Percentiles rank a stretch among this genome's conserved stretches.
Conservation (phyloP, 2,329 filamentous ascomycete species). For the Penicillium sp. region DNA sequence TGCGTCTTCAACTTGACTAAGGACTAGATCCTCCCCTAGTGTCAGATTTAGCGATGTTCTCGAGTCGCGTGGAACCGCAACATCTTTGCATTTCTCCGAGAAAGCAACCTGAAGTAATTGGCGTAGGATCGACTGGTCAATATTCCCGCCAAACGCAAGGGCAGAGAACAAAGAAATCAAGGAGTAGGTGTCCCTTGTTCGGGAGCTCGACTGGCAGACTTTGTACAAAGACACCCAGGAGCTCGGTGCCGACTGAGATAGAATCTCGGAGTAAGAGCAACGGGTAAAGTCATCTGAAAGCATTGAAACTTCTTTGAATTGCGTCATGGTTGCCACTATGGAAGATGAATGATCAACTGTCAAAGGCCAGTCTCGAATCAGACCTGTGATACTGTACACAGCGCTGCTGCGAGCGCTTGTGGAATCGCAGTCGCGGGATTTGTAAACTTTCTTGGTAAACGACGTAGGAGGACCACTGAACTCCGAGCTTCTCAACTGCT, state of each 20-base stretch:
- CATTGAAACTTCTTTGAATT: not conserved
- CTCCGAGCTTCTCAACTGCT: not conserved
- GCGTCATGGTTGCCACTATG: not conserved
- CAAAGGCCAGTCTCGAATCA: not conserved
- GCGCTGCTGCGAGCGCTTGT: not conserved
- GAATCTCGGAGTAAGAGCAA: not conserved
- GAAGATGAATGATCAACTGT: not conserved
- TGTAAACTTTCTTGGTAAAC: not conserved
- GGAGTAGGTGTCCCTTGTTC: not conserved
- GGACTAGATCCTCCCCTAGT: not conserved
- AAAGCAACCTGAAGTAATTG: not conserved
- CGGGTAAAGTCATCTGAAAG: not conserved
- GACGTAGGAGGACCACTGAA: not conserved
- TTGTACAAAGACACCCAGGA: not conserved
- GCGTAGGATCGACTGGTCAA: not conserved
- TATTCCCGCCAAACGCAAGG: not conserved
- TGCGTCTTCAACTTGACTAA: not conserved
- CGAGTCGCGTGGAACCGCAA: not conserved
- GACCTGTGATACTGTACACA: not conserved
- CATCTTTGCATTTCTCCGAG: not conserved
- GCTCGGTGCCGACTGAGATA: not conserved
- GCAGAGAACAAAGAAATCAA: not conserved
- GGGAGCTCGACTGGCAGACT: not conserved
- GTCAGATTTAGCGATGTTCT: not conserved
- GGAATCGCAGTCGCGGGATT: not conserved